Evolutionary conservation across 331 rosid genomes (phyloP), one percentile per base, ranked within the genome.

Genomic region (Malus hybrid): DNA sequence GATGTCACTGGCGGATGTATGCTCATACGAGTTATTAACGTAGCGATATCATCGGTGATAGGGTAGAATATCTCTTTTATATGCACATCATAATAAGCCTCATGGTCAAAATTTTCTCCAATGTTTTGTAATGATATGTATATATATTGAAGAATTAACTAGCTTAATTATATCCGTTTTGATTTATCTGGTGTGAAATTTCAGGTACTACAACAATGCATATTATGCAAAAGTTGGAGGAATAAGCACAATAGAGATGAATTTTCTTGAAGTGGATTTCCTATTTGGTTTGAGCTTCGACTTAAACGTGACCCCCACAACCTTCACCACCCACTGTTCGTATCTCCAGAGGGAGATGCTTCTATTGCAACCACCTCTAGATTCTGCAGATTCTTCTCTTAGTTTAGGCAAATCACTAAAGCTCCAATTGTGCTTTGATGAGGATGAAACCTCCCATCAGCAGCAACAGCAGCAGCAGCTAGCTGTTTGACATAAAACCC

Each of bases 221-320:
- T 93, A 87, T 82, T 93, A 84, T 82, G 97, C 97, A 77, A 93
- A 88, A 87, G 91, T 92, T 64, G 97, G 97, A 80, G 96, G 97
- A 72, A 90, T 92, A 48, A 87, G 92, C 76, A 93, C 91, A 42
- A 68, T 62, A 62, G 97, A 93, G 82, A 93, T 93, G 93, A 93
- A 93, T 58, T 84, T 88, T 79, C 94, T 93, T 46, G 98, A 93
- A 73, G 81, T 93, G 82, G 98, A 93, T 46, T 90, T 93, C 67
- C 71, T 93, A 64, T 93, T 93, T 86, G 98, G 94, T 33, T 79
- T 93, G 85, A 90, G 96, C 11, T 93, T 93, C 73, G 75, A 86
- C 79, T 77, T 90, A 73, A 93, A 93, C 80, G 96, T 93, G 63
- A 90, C 93, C 20, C 93, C 96, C 61, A 64, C 79, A 44, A 90